phyloP scores from a whole-genome alignment of 176 grass and related monocot genomes.

The Leersia perrieri region DNA sequence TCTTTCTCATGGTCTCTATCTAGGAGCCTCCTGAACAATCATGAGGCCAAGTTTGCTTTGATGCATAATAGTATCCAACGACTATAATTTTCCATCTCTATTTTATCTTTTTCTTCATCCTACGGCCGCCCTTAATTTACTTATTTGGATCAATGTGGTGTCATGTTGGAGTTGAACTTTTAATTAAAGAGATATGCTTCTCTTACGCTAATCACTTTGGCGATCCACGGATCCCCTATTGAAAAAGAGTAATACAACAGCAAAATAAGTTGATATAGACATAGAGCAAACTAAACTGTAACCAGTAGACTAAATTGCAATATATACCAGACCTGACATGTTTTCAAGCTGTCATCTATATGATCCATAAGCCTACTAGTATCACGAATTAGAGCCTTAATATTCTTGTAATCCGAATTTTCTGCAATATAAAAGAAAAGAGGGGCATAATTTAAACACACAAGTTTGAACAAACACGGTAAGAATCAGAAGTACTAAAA shows the following conservation, averaged over 20 bases:
- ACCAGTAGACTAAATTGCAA: background rate
- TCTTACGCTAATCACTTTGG: background rate
- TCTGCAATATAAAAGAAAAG: constrained; percentile 11
- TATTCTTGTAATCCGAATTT: background rate
- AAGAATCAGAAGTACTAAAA: background rate
- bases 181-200: too few species aligned
- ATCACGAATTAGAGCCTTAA: constrained; percentile 5
- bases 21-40: too few species aligned
- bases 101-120: too few species aligned
- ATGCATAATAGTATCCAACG: too few species aligned
- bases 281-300: background rate
- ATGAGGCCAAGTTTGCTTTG: too few species aligned
- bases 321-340: constrained; percentile 3
- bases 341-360: constrained; percentile 18
- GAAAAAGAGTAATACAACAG: background rate
- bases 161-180: too few species aligned
- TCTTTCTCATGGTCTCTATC: too few species aligned
- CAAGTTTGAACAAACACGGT: background rate
- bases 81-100: too few species aligned
- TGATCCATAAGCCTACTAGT: constrained; percentile 7
- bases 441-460: background rate
- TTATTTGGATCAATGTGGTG: too few species aligned
- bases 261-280: background rate
- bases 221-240: background rate
- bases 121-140: too few species aligned